Evolutionary conservation across 2,329 filamentous ascomycete genomes (phyloP), one percentile per base, ranked within the genome.

Genomic region (Epichloe hybrida): DNA sequence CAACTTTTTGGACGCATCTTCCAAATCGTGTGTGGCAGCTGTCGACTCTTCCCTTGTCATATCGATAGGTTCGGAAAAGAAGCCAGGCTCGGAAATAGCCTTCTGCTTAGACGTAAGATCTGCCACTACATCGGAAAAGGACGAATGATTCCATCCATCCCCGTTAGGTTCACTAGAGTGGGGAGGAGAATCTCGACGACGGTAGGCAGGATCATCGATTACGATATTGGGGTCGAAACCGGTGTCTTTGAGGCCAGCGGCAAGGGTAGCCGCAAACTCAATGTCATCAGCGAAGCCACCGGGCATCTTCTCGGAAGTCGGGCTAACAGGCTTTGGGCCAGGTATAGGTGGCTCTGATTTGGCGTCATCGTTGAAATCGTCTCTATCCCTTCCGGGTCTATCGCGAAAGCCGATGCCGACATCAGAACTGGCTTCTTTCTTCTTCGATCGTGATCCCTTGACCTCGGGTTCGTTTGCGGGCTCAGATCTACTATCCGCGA

Each of bases 181-280:
- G 4, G 81, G 80, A 7, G 82, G 80, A 1, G 81, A 84, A 49
- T 79, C 75, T 31, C 83, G 79, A 48, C 72, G 74, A 55, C 78
- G 78, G 59, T 81, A 88, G 1, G 65, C 69, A 0, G 79, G 77
- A 57, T 88, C 75, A 44, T 86, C 72, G 37, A 84, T 82, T 44
- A 88, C 80, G 52, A 88, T 79, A 40, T 84, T 76, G 4, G 82
- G 79, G 58, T 86, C 76, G 55, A 88, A 88, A 0, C 84, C 84
- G 44, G 80, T 77, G n/a, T 80, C 76, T 60, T 82, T 69, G 46
- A 86, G 71, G 1, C 81, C 83, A 46, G 83, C 85, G 52, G 83
- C 83, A 45, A 88, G 66, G 3, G 77, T 80, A 31, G 84, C 84
- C 7, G 81, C 79, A 56, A 88, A 88, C 48, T 81, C 80, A 8